Evolutionary conservation across 768 basidiomycete species (phyloP).

Genomic region (Psilocybe cyanescens): DNA sequence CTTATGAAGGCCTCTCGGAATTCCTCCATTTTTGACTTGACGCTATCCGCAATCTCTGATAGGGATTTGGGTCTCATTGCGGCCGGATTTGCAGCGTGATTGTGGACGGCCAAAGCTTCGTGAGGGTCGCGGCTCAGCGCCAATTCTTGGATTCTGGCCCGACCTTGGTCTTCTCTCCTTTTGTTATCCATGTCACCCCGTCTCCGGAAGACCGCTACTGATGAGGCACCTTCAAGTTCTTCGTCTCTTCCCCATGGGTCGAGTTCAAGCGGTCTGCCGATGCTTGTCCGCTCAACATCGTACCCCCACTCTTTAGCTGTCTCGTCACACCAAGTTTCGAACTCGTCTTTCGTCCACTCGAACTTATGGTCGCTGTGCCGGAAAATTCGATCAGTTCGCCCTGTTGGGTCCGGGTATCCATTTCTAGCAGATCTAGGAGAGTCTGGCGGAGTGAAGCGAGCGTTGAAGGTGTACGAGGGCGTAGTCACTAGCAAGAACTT

Average conservation of each 20-base stretch:
- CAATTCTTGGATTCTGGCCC: slow-evolving; percentile 31
- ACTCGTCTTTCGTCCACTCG: slow-evolving; percentile 86
- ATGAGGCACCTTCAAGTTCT: slow-evolving; percentile 65
- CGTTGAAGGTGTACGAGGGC: slow-evolving; percentile 84
- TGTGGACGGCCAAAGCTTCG: slow-evolving; percentile 47
- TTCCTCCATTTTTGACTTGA: slow-evolving; percentile 59
- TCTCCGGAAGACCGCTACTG: slow-evolving; percentile 66
- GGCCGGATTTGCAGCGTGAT: slow-evolving; percentile 53
- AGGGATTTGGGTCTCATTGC: slow-evolving; percentile 46
- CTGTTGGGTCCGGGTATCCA: slow-evolving; percentile 76
- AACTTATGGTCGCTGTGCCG: slow-evolving; percentile 87
- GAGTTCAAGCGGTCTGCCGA: slow-evolving; percentile 60
- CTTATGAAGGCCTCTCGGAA: slow-evolving; percentile 52
- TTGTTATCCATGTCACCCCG: slow-evolving; percentile 34
- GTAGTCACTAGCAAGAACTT: slow-evolving; percentile 79
- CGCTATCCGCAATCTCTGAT: slow-evolving; percentile 49
- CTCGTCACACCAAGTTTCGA: slow-evolving; percentile 59
- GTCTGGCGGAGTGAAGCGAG: slow-evolving; percentile 66
- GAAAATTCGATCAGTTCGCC: slow-evolving; percentile 74
- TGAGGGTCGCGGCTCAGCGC: slow-evolving; percentile 38
- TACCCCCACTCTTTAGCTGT: slow-evolving; percentile 76
- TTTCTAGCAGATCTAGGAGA: slow-evolving; percentile 42
- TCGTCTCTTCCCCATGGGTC: slow-evolving; percentile 79
- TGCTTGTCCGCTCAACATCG: slow-evolving; percentile 55
- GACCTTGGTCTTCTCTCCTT: slow-evolving; percentile 43